Conservation (phyloP, 768 basidiomycete species). For the Cystobasidium tubakii region DNA sequence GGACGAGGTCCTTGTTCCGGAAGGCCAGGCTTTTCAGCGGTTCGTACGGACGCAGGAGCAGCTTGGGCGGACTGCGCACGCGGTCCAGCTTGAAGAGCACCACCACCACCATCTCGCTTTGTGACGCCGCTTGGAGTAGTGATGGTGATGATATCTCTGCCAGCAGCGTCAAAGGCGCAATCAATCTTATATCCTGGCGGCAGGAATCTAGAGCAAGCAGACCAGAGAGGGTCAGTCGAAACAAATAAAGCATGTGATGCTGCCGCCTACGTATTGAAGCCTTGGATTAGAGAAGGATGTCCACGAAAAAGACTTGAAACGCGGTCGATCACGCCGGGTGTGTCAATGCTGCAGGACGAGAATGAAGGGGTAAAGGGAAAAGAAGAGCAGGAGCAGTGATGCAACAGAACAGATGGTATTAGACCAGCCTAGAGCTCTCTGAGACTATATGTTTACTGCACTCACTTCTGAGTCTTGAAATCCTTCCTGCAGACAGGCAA, state of each 20-base stretch:
- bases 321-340: conserved; percentile 91
- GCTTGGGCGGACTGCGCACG: neutral
- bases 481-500: conserved; percentile 58
- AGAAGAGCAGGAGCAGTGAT: conserved; percentile 38
- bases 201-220: conserved; percentile 61
- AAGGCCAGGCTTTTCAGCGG: neutral
- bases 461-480: conserved; percentile 76
- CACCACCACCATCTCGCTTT: conserved; percentile 37
- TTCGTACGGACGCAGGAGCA: neutral
- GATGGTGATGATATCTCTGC: conserved; percentile 46
- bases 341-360: conserved; percentile 71
- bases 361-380: neutral
- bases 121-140: conserved; percentile 50
- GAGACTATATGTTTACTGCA: no score
- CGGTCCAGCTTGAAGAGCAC: neutral
- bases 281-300: conserved; percentile 84
- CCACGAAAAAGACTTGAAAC: conserved; percentile 88
- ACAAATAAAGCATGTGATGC: neutral
- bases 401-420: neutral
- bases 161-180: conserved; percentile 45
- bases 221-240: neutral
- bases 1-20: neutral
- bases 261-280: conserved; percentile 61
- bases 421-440: no score
- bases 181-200: conserved; percentile 92